Evolutionary conservation across 495 filamentous ascomycete genomes (phyloP).

Genomic region (Trichoderma parareesei): DNA sequence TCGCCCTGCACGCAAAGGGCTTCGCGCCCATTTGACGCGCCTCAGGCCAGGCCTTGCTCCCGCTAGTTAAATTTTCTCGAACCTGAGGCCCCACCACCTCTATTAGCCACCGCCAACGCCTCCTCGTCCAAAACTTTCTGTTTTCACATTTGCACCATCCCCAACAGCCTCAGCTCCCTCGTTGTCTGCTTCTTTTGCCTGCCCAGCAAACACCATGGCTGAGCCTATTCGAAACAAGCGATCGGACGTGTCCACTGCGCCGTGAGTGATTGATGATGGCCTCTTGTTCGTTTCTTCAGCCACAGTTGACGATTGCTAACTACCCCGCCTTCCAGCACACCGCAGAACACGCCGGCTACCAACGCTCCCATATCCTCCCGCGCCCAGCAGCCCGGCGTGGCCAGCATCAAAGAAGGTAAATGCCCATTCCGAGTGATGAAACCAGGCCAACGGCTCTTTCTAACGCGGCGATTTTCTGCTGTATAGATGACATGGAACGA

Average conservation of each 20-base stretch:
- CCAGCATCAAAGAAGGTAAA: slow-evolving; percentile 96
- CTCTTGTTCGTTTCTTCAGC: not conserved
- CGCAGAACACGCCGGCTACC: slow-evolving; percentile 90
- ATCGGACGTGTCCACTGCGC: slow-evolving; percentile 69
- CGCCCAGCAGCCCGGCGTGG: slow-evolving; percentile 87
- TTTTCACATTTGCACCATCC: slow-evolving; percentile 10
- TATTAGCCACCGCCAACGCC: slow-evolving; percentile 6
- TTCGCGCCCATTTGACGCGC: slow-evolving; percentile 7
- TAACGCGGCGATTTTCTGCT: slow-evolving; percentile 14
- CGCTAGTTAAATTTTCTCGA: slow-evolving; percentile 10
- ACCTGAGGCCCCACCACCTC: slow-evolving; percentile 8
- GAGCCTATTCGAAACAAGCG: slow-evolving; percentile 90
- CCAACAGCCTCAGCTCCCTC: slow-evolving; percentile 3
- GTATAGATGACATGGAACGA: slow-evolving; percentile 78
- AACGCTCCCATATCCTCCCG: slow-evolving; percentile 97
- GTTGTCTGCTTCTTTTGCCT: slow-evolving; percentile 1
- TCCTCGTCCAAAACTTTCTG: slow-evolving; percentile 10
- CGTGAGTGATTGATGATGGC: slow-evolving; percentile 50
- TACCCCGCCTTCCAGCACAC: slow-evolving; percentile 53
- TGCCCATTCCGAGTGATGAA: slow-evolving; percentile 19
- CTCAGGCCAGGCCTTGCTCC: not conserved
- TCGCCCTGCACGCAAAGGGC: not conserved
- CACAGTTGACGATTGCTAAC: slow-evolving; percentile 20
- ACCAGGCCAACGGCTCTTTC: not conserved
- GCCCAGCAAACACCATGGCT: slow-evolving; percentile 49